Evolutionary conservation across 495 filamentous ascomycete genomes (phyloP).

Genomic region (Sporormia fimetaria): DNA sequence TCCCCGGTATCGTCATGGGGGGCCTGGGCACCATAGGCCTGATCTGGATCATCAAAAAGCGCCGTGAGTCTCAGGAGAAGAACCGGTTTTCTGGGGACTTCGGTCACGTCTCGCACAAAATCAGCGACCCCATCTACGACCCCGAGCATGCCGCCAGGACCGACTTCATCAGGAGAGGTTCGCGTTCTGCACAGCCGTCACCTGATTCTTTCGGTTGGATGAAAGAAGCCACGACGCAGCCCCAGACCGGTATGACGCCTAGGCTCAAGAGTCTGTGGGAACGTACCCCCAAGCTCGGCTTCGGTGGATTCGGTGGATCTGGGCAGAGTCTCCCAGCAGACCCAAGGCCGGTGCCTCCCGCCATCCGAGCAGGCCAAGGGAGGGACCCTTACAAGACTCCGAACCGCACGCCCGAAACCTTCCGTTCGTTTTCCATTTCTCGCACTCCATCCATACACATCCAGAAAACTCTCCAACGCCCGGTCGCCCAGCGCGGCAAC

Average conservation of each 20-base stretch:
- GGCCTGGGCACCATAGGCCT: slow-evolving; percentile 38
- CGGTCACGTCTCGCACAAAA: slow-evolving; percentile 37
- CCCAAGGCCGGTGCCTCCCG: slow-evolving; percentile 3
- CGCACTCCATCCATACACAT: not conserved
- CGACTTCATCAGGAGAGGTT: slow-evolving; percentile 43
- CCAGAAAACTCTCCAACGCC: slow-evolving; percentile 1
- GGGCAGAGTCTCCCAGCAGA: not conserved
- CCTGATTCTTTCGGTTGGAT: slow-evolving; percentile 11
- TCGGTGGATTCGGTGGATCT: not conserved
- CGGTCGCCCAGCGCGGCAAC: slow-evolving; percentile 3
- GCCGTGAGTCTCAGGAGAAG: slow-evolving; percentile 28
- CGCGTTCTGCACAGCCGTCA: slow-evolving; percentile 3
- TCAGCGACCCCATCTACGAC: slow-evolving; percentile 46
- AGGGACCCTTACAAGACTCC: slow-evolving; percentile 31
- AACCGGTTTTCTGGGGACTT: slow-evolving; percentile 32
- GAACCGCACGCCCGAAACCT: slow-evolving; percentile 24
- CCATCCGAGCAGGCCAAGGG: slow-evolving; percentile 14
- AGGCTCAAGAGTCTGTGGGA: slow-evolving; percentile 17
- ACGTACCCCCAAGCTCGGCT: slow-evolving; percentile 11
- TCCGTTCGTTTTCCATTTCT: not conserved
- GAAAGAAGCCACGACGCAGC: not conserved
- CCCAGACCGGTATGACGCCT: slow-evolving; percentile 24
- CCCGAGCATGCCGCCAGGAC: slow-evolving; percentile 41
- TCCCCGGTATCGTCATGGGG: slow-evolving; percentile 49
- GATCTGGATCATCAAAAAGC: slow-evolving; percentile 35